Percentiles rank a stretch among this genome's conserved stretches.
Evolutionary conservation across 441 rosid genomes (phyloP).

Genomic region (Manihot esculenta): DNA sequence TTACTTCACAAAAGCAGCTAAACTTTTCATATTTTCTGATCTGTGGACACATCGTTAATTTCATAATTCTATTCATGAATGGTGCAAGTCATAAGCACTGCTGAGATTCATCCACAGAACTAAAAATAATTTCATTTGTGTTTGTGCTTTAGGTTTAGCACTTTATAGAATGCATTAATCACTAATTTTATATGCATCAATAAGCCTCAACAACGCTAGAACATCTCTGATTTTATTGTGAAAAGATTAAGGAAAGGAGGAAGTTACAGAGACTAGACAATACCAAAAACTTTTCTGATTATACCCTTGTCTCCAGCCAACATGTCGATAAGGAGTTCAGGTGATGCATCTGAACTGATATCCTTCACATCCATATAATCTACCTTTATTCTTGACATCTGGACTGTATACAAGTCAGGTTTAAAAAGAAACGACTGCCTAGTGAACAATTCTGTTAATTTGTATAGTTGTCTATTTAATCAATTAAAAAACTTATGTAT

Average conservation of each 20-base stretch:
- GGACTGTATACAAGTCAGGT: constrained; percentile 93
- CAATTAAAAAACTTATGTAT: constrained; percentile 12
- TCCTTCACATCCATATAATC: constrained; percentile 84
- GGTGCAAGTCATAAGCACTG: background rate
- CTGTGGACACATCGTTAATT: background rate
- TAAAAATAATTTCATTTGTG: background rate
- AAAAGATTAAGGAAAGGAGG: constrained; percentile 4
- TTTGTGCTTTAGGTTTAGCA: background rate
- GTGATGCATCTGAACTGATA: constrained; percentile 49
- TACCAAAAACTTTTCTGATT: constrained; percentile 86
- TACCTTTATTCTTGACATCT: constrained; percentile 81
- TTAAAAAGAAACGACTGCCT: constrained; percentile 45
- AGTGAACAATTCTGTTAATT: constrained; percentile 23
- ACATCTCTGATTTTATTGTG: background rate
- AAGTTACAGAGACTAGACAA: constrained; percentile 17
- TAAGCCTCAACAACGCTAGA: background rate
- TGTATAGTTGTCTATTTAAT: constrained; percentile 4
- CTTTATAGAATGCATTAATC: background rate
- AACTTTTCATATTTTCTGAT: background rate
- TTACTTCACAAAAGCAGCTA: background rate
- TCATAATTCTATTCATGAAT: too few species aligned
- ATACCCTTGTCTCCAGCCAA: constrained; percentile 71
- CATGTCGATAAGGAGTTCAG: constrained; percentile 73
- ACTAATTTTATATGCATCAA: background rate
- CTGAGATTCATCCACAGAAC: too few species aligned